A percentile compares a stretch with the other conserved stretches of the same genome.
Conservation (phyloP, 2,329 filamentous ascomycete species). For the Aspergillus sp. region DNA sequence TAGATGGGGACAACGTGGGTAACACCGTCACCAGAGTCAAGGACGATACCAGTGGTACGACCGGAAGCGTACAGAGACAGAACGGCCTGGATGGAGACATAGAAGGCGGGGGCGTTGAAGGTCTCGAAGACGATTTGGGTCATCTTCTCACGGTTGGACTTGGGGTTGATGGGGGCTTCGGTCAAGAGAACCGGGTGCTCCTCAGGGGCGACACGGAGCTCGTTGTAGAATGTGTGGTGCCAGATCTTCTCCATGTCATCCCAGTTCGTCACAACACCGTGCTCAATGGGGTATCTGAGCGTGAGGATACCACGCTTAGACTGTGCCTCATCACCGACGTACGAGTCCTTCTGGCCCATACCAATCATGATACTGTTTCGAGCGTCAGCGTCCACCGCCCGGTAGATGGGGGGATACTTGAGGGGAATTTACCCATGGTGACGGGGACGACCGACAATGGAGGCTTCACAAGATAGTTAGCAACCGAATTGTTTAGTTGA, state of each 20-base stretch:
- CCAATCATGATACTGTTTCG: constrained; percentile 95
- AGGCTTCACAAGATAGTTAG: constrained; percentile 61
- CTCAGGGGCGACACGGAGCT: constrained; percentile 98
- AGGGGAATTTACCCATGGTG: constrained; percentile 87
- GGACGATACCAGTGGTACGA: constrained; percentile 99
- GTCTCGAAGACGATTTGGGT: constrained; percentile 99
- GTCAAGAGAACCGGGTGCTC: constrained; percentile 99
- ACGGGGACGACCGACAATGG: constrained; percentile 98
- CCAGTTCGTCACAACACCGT: constrained; percentile 99
- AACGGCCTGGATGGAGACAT: constrained; percentile 99
- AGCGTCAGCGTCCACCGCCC: constrained; percentile 30
- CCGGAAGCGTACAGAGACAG: constrained; percentile 98
- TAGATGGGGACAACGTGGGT: constrained; percentile 99
- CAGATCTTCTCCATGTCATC: constrained; percentile 99
- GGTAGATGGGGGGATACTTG: not conserved
- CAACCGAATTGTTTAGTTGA: constrained; percentile 10
- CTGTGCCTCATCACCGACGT: constrained; percentile 99
- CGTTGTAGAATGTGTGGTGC: constrained; percentile 99
- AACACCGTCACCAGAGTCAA: constrained; percentile 99
- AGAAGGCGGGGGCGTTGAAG: constrained; percentile 99
- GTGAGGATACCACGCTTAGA: constrained; percentile 99
- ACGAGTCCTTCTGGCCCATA: constrained; percentile 99
- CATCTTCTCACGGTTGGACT: constrained; percentile 99
- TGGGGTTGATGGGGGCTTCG: constrained; percentile 99
- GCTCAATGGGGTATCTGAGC: constrained; percentile 99